Base-by-base conservation (phyloP, 495 filamentous ascomycete genomes). In the Evernia prunastri region DNA sequence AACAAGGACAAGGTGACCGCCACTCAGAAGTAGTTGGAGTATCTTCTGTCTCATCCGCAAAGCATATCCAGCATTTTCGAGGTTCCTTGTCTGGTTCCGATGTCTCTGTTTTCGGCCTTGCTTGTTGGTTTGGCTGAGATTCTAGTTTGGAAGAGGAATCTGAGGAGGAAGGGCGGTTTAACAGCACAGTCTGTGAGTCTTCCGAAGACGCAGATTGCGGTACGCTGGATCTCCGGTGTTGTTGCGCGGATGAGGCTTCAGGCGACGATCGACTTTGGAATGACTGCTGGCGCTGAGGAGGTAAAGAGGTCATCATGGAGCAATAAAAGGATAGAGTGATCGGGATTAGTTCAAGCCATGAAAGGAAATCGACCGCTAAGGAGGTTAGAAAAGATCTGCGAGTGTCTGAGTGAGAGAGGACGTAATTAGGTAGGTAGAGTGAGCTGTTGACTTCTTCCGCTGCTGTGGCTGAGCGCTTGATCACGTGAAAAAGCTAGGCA, bases 1-100 rank as follows among this genome's bases (percentile, higher is more conserved):
- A 89, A 76, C 94, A 98, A 0, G 86, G 87, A 74, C 94, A 98
- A 11, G 94, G 91, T 27, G 83, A 87, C 23, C 89, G 85, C 91
- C 93, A 97, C 70, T 87, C 81, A 31, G 81, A 80, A n/a, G 79
- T 72, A 29, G 84, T 84, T 45, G 82, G 79, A 40, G 78, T 80
- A 61, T 91, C 87, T 67, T 96, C 90, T 29, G 86, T 91, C 66
- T 91, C 86, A 67, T 93, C 90, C 60, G 82, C 82, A 70, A 94
- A 89, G 77, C 94, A 98, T 70, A 98, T 92, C 88, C 91, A 97
- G 75, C 94, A 98, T 75, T 86, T 87, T 40, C 84, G 85, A 33
- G 87, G 79, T 58, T 82, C 80, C 5, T 77, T 71, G 29, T n/a
- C 58, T 10, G 68, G 62, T 18, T 69, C 61, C 20, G 63, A 42